Percentiles rank a stretch among this genome's conserved stretches.
Conservation (phyloP, 371 early-diverging fungal species). For the Ecytonucleospora hepatopenaei region DNA sequence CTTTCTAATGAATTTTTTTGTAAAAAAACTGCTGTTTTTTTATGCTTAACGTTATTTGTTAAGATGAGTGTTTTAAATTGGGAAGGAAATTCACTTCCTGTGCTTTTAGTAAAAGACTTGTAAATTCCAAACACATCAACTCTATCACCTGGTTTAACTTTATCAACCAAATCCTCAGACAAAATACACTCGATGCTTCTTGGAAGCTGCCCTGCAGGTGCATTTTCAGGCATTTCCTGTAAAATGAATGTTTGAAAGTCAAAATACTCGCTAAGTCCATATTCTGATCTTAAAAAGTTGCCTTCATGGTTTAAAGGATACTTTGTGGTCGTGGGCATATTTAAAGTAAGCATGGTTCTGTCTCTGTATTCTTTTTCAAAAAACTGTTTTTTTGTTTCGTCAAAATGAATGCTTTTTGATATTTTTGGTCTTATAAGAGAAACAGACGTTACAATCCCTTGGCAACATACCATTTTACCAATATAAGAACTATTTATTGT, state of each 20-base stretch:
- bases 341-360: conserved; percentile 60
- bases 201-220: conserved; percentile 89
- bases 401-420: conserved; percentile 77
- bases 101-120: conserved; percentile 64
- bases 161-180: conserved; percentile 87
- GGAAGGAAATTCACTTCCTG: conserved; percentile 28
- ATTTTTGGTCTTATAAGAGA: conserved; percentile 92
- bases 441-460: conserved; percentile 94
- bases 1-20: conserved; percentile 60
- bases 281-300: conserved; percentile 76
- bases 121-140: conserved; percentile 85
- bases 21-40: conserved; percentile 51
- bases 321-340: conserved; percentile 62
- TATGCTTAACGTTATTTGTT: conserved; percentile 70
- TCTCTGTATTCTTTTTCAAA: conserved; percentile 77
- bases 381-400: conserved; percentile 68
- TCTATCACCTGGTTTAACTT: conserved; percentile 92
- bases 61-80: conserved; percentile 68
- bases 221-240: conserved; percentile 98
- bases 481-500: conserved; percentile 68
- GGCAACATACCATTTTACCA: conserved; percentile 77
- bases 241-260: conserved; percentile 85
- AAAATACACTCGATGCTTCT: conserved; percentile 85
- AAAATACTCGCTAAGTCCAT: conserved; percentile 75
- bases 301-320: conserved; percentile 63